Evolutionary conservation across 495 filamentous ascomycete genomes (phyloP), one percentile per base, ranked within the genome.

Genomic region (Aspergillus haitiensis): DNA sequence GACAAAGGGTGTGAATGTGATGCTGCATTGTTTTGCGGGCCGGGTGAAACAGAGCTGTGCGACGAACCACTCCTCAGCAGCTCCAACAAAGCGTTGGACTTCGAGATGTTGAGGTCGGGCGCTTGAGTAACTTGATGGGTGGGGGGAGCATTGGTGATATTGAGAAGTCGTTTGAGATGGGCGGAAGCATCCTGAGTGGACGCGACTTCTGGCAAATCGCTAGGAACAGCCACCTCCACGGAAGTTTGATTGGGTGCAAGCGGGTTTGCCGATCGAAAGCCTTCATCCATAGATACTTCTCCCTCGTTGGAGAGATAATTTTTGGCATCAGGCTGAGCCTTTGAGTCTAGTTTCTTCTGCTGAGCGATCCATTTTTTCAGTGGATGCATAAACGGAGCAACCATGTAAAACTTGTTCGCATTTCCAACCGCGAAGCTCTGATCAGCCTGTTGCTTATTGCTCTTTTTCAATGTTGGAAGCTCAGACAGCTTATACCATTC

Each of bases 371-470:
- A 98, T 68, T 90, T 91, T 70, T 92, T 93, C 46, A 98, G 73
- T 16, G 82, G 90, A 36, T 82, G 83, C 60, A 98, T 76, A 68
- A 98, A 98, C 0, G 94, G 93, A 2, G 91, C 92, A 15, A 98
- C 94, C 92, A 97, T 97, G 72, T 96, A 98, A 68, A 96, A 98
- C 67, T 91, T 97, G 65, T 90, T 90, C 16, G 88, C 83, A 65
- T 88, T 88, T 13, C 81, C 69, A 2, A 81, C 80, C n/a, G 70
- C 69, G 31, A 69, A 59, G 64, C 81, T 72, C 67, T 86, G 70
- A 64, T 87, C 67, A 58, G 21, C 21, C 3, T 84, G 72, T 45
- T 82, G 78, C 55, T 86, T 47, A 47, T 47, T 85, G 58, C 65
- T 76, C 72, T 88, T 91, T 59, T 87, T 88, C 62, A 88, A 85